phyloP scores from a whole-genome alignment of 192 early-diverging fungal species.

The Polychytrium aggregatum region DNA sequence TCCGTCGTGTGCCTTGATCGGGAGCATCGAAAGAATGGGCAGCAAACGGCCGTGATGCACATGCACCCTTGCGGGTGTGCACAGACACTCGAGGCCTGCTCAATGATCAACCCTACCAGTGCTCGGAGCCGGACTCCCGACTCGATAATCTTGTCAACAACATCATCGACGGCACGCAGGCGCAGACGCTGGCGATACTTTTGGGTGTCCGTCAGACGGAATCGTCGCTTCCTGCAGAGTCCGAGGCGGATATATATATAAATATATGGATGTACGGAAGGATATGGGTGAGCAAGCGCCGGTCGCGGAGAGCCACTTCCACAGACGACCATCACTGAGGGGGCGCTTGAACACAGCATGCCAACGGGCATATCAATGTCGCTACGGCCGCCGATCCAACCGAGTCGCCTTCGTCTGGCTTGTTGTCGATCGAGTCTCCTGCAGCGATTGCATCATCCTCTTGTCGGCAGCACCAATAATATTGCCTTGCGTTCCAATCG shows the following conservation, averaged over 20 bases:
- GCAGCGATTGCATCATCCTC: too few species aligned
- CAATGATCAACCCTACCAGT: too few species aligned
- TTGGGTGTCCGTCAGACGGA: conserved; percentile 32
- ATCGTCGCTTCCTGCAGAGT: conserved; percentile 28
- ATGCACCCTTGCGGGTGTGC: neutral
- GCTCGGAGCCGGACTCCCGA: conserved; percentile 33
- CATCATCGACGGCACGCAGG: conserved; percentile 33
- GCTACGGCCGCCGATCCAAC: neutral
- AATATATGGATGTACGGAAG: too few species aligned
- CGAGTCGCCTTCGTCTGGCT: too few species aligned
- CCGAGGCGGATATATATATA: too few species aligned
- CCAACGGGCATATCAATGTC: neutral
- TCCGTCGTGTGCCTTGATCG: neutral
- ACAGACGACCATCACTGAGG: neutral
- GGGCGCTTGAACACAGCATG: too few species aligned
- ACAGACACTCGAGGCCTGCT: too few species aligned
- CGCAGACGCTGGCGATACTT: conserved; percentile 35
- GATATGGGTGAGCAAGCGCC: neutral
- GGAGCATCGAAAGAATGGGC: neutral
- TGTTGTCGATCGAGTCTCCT: too few species aligned
- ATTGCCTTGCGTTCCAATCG: too few species aligned
- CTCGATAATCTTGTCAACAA: conserved; percentile 26
- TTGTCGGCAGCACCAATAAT: too few species aligned
- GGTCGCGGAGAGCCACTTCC: neutral
- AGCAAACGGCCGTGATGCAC: neutral